Conservation (phyloP, 164 flowering plant species). For the Macadamia tetraphylla region DNA sequence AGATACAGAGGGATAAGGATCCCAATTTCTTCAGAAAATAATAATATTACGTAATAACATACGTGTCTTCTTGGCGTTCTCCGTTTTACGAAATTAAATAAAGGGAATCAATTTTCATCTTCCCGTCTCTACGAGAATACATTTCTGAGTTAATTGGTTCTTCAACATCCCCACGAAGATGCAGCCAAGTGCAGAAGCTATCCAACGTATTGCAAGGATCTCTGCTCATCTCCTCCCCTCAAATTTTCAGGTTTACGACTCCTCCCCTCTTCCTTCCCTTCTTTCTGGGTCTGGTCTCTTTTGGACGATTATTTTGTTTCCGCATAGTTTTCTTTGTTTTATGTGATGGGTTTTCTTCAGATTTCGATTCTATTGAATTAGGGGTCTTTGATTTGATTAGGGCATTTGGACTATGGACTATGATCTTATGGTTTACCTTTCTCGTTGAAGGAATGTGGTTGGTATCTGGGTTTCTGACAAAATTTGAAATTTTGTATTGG, state of each 20-base stretch:
- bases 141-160: not conserved
- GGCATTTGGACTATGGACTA: no score
- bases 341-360: not conserved
- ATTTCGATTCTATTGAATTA: not conserved
- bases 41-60: not conserved
- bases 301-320: not conserved
- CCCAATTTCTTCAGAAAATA: constrained; percentile 19
- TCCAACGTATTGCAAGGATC: constrained; percentile 70
- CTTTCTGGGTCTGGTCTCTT: not conserved
- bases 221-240: constrained; percentile 80
- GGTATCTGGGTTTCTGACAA: not conserved
- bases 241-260: constrained; percentile 35
- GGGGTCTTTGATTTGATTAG: no score
- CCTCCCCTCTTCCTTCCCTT: not conserved
- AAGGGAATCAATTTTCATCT: not conserved
- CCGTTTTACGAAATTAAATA: not conserved
- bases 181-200: constrained; percentile 38
- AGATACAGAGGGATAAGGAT: not conserved
- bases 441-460: not conserved
- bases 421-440: no score
- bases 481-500: not conserved
- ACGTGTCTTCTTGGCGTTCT: constrained; percentile 13
- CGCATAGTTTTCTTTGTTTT: not conserved
- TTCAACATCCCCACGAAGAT: constrained; percentile 15
- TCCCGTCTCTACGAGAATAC: not conserved